These are phyloP conservation scores for Aspergillus ellipticus DNA, from an alignment of 495 filamentous ascomycete genomes.

Conservation along the genomic window DNA sequence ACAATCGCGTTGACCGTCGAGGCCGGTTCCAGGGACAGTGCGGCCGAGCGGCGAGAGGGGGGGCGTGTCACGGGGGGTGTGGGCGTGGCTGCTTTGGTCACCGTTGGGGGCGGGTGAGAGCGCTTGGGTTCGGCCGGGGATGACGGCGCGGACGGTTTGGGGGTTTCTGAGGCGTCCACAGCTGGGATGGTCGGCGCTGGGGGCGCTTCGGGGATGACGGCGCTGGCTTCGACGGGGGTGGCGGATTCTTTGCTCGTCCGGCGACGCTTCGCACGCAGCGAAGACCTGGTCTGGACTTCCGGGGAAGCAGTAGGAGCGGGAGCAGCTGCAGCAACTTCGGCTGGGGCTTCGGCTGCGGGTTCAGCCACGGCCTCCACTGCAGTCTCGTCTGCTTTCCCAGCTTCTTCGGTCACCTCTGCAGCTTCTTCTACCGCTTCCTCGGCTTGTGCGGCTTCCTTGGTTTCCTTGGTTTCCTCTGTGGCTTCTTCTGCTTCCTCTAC, in stretches of 20 bases:
- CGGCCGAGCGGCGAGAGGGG: constrained; percentile 43
- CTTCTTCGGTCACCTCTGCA: too few relatives aligned
- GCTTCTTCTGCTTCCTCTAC: too few relatives aligned
- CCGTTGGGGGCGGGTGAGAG: constrained; percentile 9
- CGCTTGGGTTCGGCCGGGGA: constrained; percentile 31
- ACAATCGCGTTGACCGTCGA: constrained; percentile 5
- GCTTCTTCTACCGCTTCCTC: too few relatives aligned
- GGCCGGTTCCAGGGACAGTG: constrained; percentile 32
- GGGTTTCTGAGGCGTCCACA: constrained; percentile 16
- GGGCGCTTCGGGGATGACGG: constrained; percentile 27
- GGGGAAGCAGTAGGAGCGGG: not conserved
- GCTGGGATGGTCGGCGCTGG: constrained; percentile 2
- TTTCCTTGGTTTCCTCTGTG: too few relatives aligned
- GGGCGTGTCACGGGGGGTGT: constrained; percentile 39
- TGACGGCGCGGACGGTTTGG: constrained; percentile 16
- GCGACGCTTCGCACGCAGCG: constrained; percentile 23
- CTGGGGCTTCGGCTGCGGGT: not conserved
- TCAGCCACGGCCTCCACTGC: too few relatives aligned
- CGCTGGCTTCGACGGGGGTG: constrained; percentile 16
- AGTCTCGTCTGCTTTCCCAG: too few relatives aligned
- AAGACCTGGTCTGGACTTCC: constrained; percentile 15
- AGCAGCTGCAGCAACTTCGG: not conserved
- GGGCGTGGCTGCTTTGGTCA: constrained; percentile 19
- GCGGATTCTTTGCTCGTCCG: constrained; percentile 18
- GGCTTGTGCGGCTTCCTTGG: too few relatives aligned